Evolutionary conservation across 106 monocot genomes (phyloP), one percentile per base, ranked within the genome.

Genomic region (Triglochin maritima): DNA sequence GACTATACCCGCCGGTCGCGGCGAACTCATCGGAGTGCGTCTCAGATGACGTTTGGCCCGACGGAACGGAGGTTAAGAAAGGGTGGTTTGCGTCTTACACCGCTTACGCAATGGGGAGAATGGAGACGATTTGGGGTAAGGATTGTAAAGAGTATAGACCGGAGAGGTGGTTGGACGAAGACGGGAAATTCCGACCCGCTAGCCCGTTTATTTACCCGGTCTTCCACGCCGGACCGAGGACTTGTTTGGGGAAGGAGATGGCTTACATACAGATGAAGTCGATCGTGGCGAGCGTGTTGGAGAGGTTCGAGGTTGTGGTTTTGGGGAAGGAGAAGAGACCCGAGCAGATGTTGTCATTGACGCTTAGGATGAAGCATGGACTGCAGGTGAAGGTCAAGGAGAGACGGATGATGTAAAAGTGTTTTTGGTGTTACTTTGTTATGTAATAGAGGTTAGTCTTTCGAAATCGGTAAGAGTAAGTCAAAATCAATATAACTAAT

Each of bases 1-100:
- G 74, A 59, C 74, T 74, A 6, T 74, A 74, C 67, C 74, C 74
- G 5, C 66, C 74, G 57, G 74, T 67, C 49, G 29, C 66, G 11
- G 0, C 17, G 47, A 43, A 67, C 59, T 15, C 47, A 2, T 3
- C 7, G 9, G 3, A 17, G 5, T 59, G 66, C 67, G 7, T 7
- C 13, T 13, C 46, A 6, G 67, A 74, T 44, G 66, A 74, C 44
- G 59, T 74, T 3, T 44, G 66, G 60, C 74, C 74, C 0, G 74
- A 61, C 44, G 74, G 67, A 4, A 67, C 74, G 3, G 4, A 17
- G 7, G 67, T 74, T 4, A 7, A 41, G 15, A 53, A 61, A 44
- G 67, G 67, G 0, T 66, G 60, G 66, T 59, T 60, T 47, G 49
- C 67, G 60, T 59, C 10, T 13, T 74, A 74, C 74, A 9, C 4